Conservation (phyloP, 2,329 filamentous ascomycete genomes). For the Hawksworthiomyces lignivorus region DNA sequence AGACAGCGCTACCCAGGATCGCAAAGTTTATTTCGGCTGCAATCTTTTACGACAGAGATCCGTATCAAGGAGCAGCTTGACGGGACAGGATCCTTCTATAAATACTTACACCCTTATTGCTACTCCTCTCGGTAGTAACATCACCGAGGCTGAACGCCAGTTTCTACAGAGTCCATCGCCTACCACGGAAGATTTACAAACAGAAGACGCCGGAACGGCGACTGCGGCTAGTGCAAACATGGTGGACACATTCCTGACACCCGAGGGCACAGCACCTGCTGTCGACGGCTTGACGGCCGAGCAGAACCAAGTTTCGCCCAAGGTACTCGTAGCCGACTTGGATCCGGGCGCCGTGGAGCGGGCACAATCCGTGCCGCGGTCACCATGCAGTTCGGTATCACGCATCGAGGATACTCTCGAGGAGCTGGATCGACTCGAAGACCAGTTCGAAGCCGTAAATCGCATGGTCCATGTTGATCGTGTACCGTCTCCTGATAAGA, state of each 20-base stretch:
- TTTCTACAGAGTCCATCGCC: too few relatives aligned
- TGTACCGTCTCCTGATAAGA: conserved; percentile 25
- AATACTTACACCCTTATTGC: conserved; percentile 40
- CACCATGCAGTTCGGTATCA: conserved; percentile 12
- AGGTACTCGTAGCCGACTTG: not conserved
- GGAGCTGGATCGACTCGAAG: conserved; percentile 53
- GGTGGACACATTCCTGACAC: conserved; percentile 9
- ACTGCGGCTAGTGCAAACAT: conserved; percentile 2
- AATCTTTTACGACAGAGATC: conserved; percentile 38
- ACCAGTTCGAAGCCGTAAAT: conserved; percentile 49
- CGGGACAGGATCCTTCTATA: conserved; percentile 21
- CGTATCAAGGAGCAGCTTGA: conserved; percentile 16
- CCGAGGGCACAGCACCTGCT: not conserved
- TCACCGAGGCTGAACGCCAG: not conserved
- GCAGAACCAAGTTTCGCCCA: conserved; percentile 3
- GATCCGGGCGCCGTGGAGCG: not conserved
- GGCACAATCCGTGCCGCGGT: conserved; percentile 8
- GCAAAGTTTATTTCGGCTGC: conserved; percentile 41
- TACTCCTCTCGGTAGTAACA: conserved; percentile 29
- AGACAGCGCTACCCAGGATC: conserved; percentile 9
- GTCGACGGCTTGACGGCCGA: not conserved
- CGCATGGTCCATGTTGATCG: conserved; percentile 29
- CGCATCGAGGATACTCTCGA: conserved; percentile 59
- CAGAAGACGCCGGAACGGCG: not conserved
- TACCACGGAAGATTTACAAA: too few relatives aligned